Base-by-base conservation (phyloP, 768 basidiomycete genomes). In the Clitopilus passeckerianus region DNA sequence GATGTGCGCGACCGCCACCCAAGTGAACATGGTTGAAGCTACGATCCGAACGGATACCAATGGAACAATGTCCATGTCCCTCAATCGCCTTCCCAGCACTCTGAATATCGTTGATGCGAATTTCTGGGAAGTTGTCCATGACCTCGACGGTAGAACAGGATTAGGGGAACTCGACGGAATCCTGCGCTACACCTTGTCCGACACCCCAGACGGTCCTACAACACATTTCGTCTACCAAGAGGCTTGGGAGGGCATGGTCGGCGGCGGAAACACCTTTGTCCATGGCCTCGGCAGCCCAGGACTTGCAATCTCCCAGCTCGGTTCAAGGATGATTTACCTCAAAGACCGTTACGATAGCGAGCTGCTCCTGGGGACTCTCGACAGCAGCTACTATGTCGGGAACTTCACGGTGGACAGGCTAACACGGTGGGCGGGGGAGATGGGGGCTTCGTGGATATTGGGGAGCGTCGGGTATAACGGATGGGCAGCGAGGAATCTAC, bases 381-480 rank as follows among this genome's bases (percentile, higher is more conserved):
- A 55, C 6, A 23, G 30, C 30, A 5, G 16, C 35, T 34, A 15
- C 46, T 50, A 50, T n/a, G 9, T 5, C 1, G 20, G n/a, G 9
- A 18, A n/a, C 10, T 50, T 50, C 46, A 3, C n/a, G 3, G 22
- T 18, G 10, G 12, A 2, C 5, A 50, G n/a, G 20, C n/a, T 50
- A 4, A 57, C 58, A 9, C 35, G 22, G n/a, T 67, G 63, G 63
- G 60, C 53, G n/a, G 66, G 63, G 0, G 50, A 61, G 18, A 57
- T 63, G 15, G 64, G 66, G 4, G 64, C 64, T 7, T 65, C 66
- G 8, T 67, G 59, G 34, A 9, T 64, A 14, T 54, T 60, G 10
- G 60, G 57, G 1, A 64, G 61, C 52, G 16, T 63, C 6, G 60
- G 59, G 8, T 65, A 61, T 50, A 67, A 67, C 27, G 66, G 64